Evolutionary conservation across 176 grass and related monocot genomes (phyloP).

Genomic region (Aegilops tauschii): DNA sequence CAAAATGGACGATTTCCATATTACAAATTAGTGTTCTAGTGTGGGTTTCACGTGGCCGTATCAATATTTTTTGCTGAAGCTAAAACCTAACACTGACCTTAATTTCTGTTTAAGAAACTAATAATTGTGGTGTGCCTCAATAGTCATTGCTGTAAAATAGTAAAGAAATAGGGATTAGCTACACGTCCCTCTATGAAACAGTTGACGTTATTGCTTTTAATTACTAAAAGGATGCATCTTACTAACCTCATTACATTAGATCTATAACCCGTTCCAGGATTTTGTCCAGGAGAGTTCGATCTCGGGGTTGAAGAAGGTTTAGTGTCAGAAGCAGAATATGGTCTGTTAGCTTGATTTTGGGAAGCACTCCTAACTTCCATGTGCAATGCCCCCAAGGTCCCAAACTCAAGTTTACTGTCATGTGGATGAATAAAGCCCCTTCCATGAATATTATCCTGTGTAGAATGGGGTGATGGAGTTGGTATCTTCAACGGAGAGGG

Average conservation of each 20-base stretch:
- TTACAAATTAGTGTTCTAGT: background rate
- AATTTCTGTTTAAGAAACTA: background rate
- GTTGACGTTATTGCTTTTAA: background rate
- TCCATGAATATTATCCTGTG: slow-evolving; percentile 27
- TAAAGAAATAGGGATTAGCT: background rate
- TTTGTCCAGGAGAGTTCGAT: slow-evolving; percentile 9
- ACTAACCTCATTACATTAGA: slow-evolving; percentile 41
- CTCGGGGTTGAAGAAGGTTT: slow-evolving; percentile 23
- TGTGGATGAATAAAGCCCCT: slow-evolving; percentile 37
- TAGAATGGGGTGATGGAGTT: slow-evolving; percentile 15
- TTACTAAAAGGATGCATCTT: background rate
- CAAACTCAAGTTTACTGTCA: slow-evolving; percentile 26
- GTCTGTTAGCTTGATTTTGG: background rate
- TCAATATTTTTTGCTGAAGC: background rate
- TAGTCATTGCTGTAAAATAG: slow-evolving; percentile 12
- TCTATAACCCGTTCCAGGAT: slow-evolving; percentile 14
- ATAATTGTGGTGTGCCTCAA: slow-evolving; percentile 5
- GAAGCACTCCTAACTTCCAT: background rate
- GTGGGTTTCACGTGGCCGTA: background rate
- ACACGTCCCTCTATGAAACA: background rate
- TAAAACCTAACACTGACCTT: background rate
- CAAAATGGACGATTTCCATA: background rate
- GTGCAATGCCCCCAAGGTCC: slow-evolving; percentile 5
- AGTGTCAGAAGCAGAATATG: slow-evolving; percentile 29
- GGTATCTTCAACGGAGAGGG: slow-evolving; percentile 21